These are phyloP conservation scores for Candida insectalens DNA, from an alignment of 805 yeast species.

Conservation along the genomic window DNA sequence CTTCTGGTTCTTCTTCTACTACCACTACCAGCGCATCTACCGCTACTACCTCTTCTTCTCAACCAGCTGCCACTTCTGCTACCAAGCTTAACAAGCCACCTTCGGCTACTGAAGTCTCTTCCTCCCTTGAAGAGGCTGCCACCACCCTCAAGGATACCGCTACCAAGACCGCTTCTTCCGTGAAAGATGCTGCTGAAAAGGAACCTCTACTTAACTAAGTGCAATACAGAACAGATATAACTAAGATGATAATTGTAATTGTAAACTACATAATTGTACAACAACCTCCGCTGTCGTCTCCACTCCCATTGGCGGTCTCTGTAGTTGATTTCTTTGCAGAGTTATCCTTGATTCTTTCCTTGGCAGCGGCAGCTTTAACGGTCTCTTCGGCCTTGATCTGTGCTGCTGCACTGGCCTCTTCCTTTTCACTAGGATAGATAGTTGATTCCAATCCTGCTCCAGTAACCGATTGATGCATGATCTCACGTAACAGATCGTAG, in stretches of 20 bases:
- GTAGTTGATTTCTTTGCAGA: too few species aligned
- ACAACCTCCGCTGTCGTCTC: slow-evolving; percentile 24
- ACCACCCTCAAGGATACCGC: slow-evolving; percentile 2
- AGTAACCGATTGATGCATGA: slow-evolving; percentile 16
- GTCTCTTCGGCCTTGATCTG: too few species aligned
- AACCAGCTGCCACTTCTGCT: neutral
- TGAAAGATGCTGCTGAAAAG: slow-evolving; percentile 7
- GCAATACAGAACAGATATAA: neutral
- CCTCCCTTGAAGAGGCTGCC: slow-evolving; percentile 3
- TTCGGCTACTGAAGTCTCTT: slow-evolving; percentile 4
- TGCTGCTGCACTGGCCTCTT: slow-evolving; percentile 9
- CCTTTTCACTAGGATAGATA: slow-evolving; percentile 16
- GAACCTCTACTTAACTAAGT: slow-evolving; percentile 3
- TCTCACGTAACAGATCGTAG: slow-evolving; percentile 25
- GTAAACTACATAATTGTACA: slow-evolving; percentile 22
- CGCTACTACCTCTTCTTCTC: slow-evolving; percentile 3
- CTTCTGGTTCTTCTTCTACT: slow-evolving; percentile 5
- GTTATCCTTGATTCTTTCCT: too few species aligned
- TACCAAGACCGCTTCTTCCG: slow-evolving; percentile 3
- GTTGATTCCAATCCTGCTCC: slow-evolving; percentile 20
- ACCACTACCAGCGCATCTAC: neutral
- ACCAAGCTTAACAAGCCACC: slow-evolving; percentile 6
- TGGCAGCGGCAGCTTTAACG: too few species aligned
- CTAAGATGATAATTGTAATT: too few species aligned
- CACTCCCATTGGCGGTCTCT: too few species aligned